A percentile compares a stretch with the other conserved stretches of the same genome.
These are phyloP conservation scores for Dysphania ambrosioides DNA, from an alignment of 148 eudicot genomes.

Conservation along the genomic window DNA sequence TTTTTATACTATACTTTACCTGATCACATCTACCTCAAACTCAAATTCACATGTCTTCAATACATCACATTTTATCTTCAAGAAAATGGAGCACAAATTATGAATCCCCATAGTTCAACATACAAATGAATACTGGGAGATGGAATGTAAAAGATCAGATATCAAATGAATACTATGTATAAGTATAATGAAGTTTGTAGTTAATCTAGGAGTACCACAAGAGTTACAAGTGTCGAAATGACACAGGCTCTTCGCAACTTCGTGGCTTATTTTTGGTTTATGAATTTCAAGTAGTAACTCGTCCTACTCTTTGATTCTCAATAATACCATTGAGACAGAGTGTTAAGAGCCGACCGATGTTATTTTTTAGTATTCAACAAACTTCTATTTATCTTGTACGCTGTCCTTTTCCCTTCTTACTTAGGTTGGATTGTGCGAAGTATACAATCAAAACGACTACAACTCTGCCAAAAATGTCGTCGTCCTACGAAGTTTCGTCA, in stretches of 20 bases:
- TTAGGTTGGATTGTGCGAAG: slow-evolving; percentile 3
- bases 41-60: too few species aligned
- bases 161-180: too few species aligned
- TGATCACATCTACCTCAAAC: too few species aligned
- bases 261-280: slow-evolving; percentile 4
- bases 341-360: neutral
- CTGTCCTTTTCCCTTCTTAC: neutral
- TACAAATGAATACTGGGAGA: too few species aligned
- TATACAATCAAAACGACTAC: neutral
- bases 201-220: neutral
- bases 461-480: slow-evolving; percentile 17
- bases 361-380: neutral
- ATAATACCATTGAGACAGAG: neutral
- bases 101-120: too few species aligned
- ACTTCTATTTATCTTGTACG: neutral
- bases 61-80: too few species aligned
- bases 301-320: neutral
- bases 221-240: slow-evolving; percentile 1
- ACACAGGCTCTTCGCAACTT: slow-evolving; percentile 22
- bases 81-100: too few species aligned
- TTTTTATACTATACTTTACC: too few species aligned
- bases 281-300: neutral
- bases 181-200: too few species aligned
- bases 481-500: slow-evolving; percentile 26
- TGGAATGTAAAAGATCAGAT: too few species aligned